Conservation (phyloP, 108 stramenopile species). For the Cyclotella choctawhatcheeana region DNA sequence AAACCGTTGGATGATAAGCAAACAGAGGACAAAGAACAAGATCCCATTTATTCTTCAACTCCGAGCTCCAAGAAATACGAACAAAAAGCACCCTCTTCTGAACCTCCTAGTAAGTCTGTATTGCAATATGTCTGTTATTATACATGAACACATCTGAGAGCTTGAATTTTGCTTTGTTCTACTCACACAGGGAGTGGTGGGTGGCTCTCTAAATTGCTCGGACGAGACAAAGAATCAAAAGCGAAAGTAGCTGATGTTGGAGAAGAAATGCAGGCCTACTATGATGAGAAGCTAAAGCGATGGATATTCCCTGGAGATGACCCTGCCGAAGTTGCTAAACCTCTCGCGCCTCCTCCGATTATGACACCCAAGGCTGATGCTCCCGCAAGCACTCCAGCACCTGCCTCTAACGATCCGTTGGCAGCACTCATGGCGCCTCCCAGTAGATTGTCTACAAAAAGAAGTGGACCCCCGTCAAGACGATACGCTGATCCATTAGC, state of each 20-base stretch:
- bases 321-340: constrained; percentile 69
- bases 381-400: constrained; percentile 22
- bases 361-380: constrained; percentile 30
- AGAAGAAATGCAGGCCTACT: constrained; percentile 83
- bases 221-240: constrained; percentile 68
- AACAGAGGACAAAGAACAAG: constrained; percentile 20
- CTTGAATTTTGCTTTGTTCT: no score
- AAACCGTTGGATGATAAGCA: constrained; percentile 1
- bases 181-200: constrained; percentile 43
- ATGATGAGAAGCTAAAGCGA: constrained; percentile 53
- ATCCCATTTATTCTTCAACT: constrained; percentile 19
- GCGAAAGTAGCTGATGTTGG: constrained; percentile 72
- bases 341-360: constrained; percentile 84
- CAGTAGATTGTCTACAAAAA: constrained; percentile 32
- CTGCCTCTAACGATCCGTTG: constrained; percentile 75
- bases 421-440: constrained; percentile 92
- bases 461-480: constrained; percentile 26
- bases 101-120: constrained; percentile 44
- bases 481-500: constrained; percentile 52
- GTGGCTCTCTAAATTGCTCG: constrained; percentile 69
- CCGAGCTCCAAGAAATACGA: constrained; percentile 26
- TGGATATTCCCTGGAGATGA: constrained; percentile 89
- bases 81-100: constrained; percentile 45
- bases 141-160: no score
- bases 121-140: not conserved